Base-by-base conservation (phyloP, 495 filamentous ascomycete genomes). In the Hypoxylon crocopeplum region DNA sequence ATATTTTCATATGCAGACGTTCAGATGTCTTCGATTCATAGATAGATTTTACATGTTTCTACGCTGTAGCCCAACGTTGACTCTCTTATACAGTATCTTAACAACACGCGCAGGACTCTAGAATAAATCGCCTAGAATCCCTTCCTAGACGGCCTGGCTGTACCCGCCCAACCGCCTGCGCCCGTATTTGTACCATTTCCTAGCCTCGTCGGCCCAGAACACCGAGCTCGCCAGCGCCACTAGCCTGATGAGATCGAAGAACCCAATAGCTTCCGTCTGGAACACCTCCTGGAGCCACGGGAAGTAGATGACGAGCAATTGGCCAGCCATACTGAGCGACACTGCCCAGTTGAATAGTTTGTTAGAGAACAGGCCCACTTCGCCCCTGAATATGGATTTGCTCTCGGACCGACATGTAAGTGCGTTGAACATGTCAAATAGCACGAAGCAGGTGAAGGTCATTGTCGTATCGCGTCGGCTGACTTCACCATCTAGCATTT, bases 361-460 rank as follows among this genome's bases (percentile, higher is more conserved):
- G 67, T 98, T 98, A 7, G 84, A 83, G 37, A 91, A 88, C 1
- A 97, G 62, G 15, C 86, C 78, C 19, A 98, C 81, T 68, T 98
- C 94, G 34, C 93, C 93, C 22, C 86, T 80, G 17, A 97, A 84
- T 3, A 98, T 79, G 25, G 88, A 92, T 67, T 98, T 98, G 60
- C 81, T 82, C 71, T 97, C 93, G 41, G 89, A 94, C 44, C 94
- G 90, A 73, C 94, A 98, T 7, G 91, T 88, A 11, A 98, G 79
- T 0, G 94, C 94, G 71, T 97, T 97, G 79, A 96, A 95, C 94
- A 98, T 98, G 77, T 98, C 94, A 71, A 97, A 98, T 20, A 98
- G 80, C 17, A 98, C 94, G 67, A 98, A 98, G 74, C 91, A 95
- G 16, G 94, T 98, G 72, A 98, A 98, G 1, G 94, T 98, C 91